Evolutionary conservation across 1,139 yeast genomes (phyloP).

Genomic region (Candida buenavistaensis): DNA sequence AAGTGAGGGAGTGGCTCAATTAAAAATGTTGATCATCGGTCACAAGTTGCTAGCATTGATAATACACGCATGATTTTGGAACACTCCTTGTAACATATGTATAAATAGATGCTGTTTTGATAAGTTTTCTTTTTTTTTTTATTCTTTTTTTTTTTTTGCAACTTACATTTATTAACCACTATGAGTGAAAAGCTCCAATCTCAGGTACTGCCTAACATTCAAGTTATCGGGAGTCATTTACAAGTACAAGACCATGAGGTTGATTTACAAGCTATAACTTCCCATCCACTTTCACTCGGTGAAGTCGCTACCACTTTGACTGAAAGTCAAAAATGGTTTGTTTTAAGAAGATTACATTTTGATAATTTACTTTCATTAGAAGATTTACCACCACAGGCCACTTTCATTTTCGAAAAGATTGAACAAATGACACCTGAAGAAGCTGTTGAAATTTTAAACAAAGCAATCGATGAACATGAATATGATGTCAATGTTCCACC

Average conservation of each 20-base stretch:
- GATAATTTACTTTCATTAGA: constrained; percentile 28
- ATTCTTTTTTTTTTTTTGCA: no score
- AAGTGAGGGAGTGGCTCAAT: no score
- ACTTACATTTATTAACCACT: no score
- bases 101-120: no score
- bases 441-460: constrained; percentile 21
- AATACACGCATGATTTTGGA: no score
- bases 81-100: no score
- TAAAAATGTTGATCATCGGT: no score
- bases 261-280: constrained; percentile 22
- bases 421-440: constrained; percentile 22
- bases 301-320: constrained; percentile 28
- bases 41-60: no score
- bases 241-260: constrained; percentile 17
- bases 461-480: constrained; percentile 19
- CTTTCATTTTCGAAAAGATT: constrained; percentile 32
- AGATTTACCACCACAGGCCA: constrained; percentile 26
- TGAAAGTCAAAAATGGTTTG: constrained; percentile 25
- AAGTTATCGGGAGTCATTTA: constrained; percentile 3
- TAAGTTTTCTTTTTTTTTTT: no score
- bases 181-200: neutral
- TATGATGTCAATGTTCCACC: constrained; percentile 24
- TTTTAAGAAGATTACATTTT: constrained; percentile 28
- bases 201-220: neutral
- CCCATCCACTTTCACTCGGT: constrained; percentile 21